These are phyloP conservation scores for Leucoagaricus sp. DNA, from an alignment of 1,284 basidiomycete species.

Conservation along the genomic window DNA sequence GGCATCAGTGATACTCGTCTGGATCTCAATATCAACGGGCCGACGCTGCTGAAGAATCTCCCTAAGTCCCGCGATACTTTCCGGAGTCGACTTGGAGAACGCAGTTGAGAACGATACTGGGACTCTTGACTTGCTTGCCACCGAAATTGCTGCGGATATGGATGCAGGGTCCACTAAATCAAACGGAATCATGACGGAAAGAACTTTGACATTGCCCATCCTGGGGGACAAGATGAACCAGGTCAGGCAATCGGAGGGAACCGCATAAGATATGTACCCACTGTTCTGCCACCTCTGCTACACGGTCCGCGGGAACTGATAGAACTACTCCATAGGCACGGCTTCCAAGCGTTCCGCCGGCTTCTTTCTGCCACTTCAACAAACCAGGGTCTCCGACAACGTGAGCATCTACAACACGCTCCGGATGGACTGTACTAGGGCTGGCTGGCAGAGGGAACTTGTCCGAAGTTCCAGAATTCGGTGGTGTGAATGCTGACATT, in stretches of 20 bases:
- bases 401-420: constrained; percentile 66
- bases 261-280: constrained; percentile 25
- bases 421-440: constrained; percentile 64
- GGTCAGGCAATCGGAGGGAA: no score
- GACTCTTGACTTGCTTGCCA: constrained; percentile 30
- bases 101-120: constrained; percentile 56
- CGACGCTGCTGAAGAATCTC: constrained; percentile 65
- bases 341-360: constrained; percentile 44
- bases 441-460: constrained; percentile 68
- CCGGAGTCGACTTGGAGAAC: constrained; percentile 49
- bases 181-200: constrained; percentile 61
- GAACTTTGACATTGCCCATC: constrained; percentile 44
- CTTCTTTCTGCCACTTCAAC: constrained; percentile 53
- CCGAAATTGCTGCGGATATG: constrained; percentile 39
- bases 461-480: constrained; percentile 65
- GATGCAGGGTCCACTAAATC: constrained; percentile 45
- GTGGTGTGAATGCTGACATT: constrained; percentile 69
- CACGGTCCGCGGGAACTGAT: constrained; percentile 41
- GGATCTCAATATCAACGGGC: constrained; percentile 70
- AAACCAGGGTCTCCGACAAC: constrained; percentile 46
- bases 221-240: no score
- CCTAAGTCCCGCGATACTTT: constrained; percentile 51
- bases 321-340: constrained; percentile 57
- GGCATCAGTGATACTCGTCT: constrained; percentile 54
- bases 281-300: constrained; percentile 43